phyloP scores from a whole-genome alignment of 2,329 filamentous ascomycete genomes.

The Diaporthe eres region DNA sequence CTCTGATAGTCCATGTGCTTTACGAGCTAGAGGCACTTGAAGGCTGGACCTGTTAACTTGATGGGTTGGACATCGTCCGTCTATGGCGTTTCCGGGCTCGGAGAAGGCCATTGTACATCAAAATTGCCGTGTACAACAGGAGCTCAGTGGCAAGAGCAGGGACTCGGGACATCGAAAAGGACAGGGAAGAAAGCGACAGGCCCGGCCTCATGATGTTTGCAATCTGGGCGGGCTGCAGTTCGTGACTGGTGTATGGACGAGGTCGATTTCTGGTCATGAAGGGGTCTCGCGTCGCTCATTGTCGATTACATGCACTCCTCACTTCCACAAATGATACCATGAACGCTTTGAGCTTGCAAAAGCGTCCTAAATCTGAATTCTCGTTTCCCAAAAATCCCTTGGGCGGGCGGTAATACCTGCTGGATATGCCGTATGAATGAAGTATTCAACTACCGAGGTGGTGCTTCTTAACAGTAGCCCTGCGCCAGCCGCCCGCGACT shows the following conservation, averaged over 20 bases:
- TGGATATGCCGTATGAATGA: neutral
- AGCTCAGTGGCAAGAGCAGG: conserved; percentile 20
- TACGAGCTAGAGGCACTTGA: neutral
- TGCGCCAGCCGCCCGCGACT: conserved; percentile 5
- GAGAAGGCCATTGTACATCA: conserved; percentile 28
- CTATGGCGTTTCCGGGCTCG: conserved; percentile 19
- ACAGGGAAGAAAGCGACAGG: neutral
- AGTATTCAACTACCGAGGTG: conserved; percentile 1
- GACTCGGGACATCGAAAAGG: neutral
- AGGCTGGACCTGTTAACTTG: neutral
- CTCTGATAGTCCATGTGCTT: neutral
- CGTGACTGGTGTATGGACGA: neutral
- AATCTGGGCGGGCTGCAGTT: conserved; percentile 1
- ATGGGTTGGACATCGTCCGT: neutral
- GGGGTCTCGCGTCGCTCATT: neutral
- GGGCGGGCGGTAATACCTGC: neutral
- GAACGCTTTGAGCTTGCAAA: conserved; percentile 16
- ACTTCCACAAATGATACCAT: conserved; percentile 26
- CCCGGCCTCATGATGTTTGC: neutral
- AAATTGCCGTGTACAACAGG: conserved; percentile 31
- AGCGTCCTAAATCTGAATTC: neutral
- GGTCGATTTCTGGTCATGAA: neutral
- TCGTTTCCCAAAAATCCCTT: neutral
- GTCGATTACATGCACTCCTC: conserved; percentile 16
- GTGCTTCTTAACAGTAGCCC: neutral